Evolutionary conservation across 1,284 basidiomycete species (phyloP), one percentile per base, ranked within the genome.

Genomic region (Cerioporus squamosus): DNA sequence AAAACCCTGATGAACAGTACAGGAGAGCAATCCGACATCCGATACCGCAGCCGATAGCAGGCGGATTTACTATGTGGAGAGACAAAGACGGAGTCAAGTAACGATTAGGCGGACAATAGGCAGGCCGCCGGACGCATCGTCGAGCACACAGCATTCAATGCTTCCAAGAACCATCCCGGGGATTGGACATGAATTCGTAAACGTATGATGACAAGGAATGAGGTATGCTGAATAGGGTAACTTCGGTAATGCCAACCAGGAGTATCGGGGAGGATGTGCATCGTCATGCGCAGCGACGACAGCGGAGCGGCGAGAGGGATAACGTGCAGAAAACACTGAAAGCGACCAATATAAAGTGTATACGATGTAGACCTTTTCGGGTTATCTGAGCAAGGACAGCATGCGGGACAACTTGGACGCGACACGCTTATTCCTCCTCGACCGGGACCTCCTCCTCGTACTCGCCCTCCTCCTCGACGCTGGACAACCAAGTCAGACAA

Each of bases 391-490:
- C 64, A 36, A 36, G 33, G 33, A 36, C 33, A 64, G 22, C 24
- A 36, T 40, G 33, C 33, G 42, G 33, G 40, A 47, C 39, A 39
- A 53, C n/a, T 15, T 38, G 23, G 38, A 17, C 18, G 53, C 60
- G 47, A 53, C 55, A 53, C 57, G 61, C 54, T 76, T 83, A 74
- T 56, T 88, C 85, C 59, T 88, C 88, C 61, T 89, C 88, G 17
- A 60, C 71, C 9, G 72, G 74, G 52, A 73, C 77, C 68, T 92
- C 89, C 73, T 92, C 90, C 77, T 91, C 90, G 70, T 92, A 93
- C 71, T 92, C 91, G 62, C 79, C 90, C 72, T 93, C 90, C 73
- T 93, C 90, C 75, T 93, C 90, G 52, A 84, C 85, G 56, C 87
- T 90, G 57, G 20, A 59, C 55, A 61, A 17, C 20, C 18, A 55